Conservation (phyloP, 805 yeast genomes). For the Teunomyces pallodes region DNA sequence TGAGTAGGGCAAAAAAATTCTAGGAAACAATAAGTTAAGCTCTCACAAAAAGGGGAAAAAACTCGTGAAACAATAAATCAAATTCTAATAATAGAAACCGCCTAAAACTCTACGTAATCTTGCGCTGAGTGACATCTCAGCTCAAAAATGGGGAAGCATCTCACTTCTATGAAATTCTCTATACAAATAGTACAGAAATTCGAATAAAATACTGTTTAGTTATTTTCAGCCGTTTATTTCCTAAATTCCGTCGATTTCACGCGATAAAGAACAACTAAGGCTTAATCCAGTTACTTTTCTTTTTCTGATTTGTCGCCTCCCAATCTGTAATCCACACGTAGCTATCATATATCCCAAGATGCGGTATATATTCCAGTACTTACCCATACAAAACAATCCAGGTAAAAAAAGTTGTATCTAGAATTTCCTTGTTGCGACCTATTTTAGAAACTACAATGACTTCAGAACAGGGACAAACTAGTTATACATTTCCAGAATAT, state of each 20-base stretch:
- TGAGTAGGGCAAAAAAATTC: too few relatives aligned
- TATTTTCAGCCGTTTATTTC: background rate
- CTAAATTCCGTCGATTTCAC: background rate
- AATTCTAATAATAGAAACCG: background rate
- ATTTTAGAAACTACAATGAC: background rate
- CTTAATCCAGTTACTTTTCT: background rate
- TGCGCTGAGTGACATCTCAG: slow-evolving; percentile 3
- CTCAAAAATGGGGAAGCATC: background rate
- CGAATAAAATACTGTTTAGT: background rate
- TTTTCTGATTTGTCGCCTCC: background rate
- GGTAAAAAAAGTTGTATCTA: background rate
- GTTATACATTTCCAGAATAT: background rate
- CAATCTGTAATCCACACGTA: background rate
- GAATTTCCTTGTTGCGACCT: background rate
- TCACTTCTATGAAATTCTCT: background rate
- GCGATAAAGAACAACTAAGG: background rate
- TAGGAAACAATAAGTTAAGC: too few relatives aligned
- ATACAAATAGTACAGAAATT: background rate
- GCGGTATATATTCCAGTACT: background rate
- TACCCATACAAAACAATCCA: background rate
- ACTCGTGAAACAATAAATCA: too few relatives aligned
- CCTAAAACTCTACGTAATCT: slow-evolving; percentile 4
- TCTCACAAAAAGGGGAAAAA: too few relatives aligned
- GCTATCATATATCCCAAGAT: background rate
- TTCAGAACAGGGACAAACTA: background rate